A percentile compares a stretch with the other conserved stretches of the same genome.
phyloP scores from a whole-genome alignment of 1,139 yeast genomes.

The Candida sp. region DNA sequence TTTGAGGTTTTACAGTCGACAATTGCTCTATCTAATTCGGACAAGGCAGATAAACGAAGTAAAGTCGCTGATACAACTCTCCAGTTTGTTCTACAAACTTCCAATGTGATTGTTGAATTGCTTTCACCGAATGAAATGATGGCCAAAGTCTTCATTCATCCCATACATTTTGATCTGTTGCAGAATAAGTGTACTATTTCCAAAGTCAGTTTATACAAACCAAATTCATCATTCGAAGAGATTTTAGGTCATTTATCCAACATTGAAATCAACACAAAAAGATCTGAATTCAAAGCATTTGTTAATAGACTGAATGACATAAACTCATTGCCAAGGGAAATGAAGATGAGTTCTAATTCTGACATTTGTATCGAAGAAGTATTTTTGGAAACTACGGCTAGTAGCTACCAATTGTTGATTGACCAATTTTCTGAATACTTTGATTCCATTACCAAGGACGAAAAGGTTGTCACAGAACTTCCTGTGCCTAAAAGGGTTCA shows the following conservation, averaged over 20 bases:
- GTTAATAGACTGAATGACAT: conserved; percentile 13
- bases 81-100: conserved; percentile 31
- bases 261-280: conserved; percentile 14
- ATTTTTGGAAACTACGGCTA: conserved; percentile 10
- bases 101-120: conserved; percentile 18
- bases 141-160: conserved; percentile 25
- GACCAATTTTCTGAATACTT: conserved; percentile 10
- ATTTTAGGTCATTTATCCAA: conserved; percentile 18
- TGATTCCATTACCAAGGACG: not conserved
- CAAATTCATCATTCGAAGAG: conserved; percentile 5
- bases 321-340: conserved; percentile 17
- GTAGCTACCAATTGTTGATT: conserved; percentile 11
- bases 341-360: conserved; percentile 15
- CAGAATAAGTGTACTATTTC: conserved; percentile 28
- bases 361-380: conserved; percentile 18
- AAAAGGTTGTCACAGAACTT: not conserved
- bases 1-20: not conserved
- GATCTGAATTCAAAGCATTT: conserved; percentile 23
- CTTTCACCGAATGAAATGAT: conserved; percentile 7
- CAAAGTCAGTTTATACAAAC: conserved; percentile 17
- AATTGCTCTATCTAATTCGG: not conserved
- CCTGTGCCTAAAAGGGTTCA: not conserved
- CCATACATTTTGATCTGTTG: conserved; percentile 33
- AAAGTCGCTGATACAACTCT: not conserved
- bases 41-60: not conserved